A percentile compares a stretch with the other conserved stretches of the same genome.
These are phyloP conservation scores for Rhizopus sp. DNA, from an alignment of 371 early-diverging fungal genomes.

Conservation along the genomic window DNA sequence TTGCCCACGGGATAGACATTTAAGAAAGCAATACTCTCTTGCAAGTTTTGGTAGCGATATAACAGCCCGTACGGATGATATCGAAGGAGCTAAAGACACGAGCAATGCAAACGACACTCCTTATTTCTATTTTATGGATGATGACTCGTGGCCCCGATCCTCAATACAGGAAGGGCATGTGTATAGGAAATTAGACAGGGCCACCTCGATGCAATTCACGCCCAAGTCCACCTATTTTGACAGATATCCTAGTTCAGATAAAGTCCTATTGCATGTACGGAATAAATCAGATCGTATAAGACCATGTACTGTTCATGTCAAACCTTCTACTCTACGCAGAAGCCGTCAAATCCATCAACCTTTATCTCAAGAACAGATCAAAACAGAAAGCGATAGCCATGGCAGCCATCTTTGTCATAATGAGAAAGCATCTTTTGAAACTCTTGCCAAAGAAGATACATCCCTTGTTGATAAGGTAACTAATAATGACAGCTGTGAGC, in stretches of 20 bases:
- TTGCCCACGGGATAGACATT: neutral
- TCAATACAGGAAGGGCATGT: too few species aligned
- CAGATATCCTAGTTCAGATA: too few species aligned
- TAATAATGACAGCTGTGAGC: conserved; percentile 19
- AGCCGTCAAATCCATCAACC: neutral
- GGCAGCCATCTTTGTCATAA: neutral
- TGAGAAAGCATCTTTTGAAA: conserved; percentile 13
- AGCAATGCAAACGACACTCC: neutral
- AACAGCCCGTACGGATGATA: neutral
- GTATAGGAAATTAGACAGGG: neutral
- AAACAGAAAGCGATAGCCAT: neutral
- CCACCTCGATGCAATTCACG: neutral
- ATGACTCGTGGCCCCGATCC: too few species aligned
- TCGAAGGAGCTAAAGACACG: neutral
- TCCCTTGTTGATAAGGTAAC: conserved; percentile 18
- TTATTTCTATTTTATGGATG: too few species aligned
- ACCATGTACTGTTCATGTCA: too few species aligned
- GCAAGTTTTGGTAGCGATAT: too few species aligned
- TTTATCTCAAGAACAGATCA: neutral
- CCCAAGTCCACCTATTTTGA: too few species aligned
- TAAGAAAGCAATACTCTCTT: too few species aligned
- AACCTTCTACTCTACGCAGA: too few species aligned
- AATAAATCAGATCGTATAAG: too few species aligned
- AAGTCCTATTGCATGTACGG: too few species aligned
- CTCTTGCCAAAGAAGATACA: neutral